These are phyloP conservation scores for Sequoia sempervirens DNA, from an alignment of 75 land plant genomes.

Conservation along the genomic window DNA sequence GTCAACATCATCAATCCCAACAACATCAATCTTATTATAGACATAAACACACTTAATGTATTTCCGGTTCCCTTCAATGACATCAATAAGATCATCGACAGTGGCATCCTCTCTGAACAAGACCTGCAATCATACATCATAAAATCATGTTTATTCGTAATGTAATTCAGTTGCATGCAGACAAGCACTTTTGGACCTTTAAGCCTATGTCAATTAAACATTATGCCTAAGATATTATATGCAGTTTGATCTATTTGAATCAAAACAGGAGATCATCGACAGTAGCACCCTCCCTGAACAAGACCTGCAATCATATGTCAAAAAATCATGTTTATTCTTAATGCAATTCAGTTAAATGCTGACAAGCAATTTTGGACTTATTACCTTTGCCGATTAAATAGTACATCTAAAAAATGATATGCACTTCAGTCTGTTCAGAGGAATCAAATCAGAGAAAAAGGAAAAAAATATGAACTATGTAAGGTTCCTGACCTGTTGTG, in stretches of 20 bases:
- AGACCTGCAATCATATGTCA: conserved; percentile 40
- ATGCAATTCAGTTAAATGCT: not conserved
- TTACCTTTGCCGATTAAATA: not conserved
- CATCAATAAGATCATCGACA: conserved; percentile 98
- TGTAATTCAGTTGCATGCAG: not conserved
- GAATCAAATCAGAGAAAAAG: not conserved
- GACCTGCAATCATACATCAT: conserved; percentile 37
- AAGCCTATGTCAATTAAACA: not conserved
- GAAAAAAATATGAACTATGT: not conserved
- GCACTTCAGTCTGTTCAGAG: not conserved
- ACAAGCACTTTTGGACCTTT: not conserved
- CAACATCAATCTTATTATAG: conserved; percentile 97
- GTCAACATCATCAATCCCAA: conserved; percentile 99
- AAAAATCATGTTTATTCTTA: conserved; percentile 6
- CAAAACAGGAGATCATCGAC: conserved; percentile 69
- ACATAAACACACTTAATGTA: conserved; percentile 97
- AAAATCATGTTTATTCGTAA: conserved; percentile 6
- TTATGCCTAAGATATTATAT: not conserved
- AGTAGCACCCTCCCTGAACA: conserved; percentile 96
- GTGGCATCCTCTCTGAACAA: conserved; percentile 98
- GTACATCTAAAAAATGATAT: not conserved
- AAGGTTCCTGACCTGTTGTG: too few species aligned
- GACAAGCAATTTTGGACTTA: not conserved
- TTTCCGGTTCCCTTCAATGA: conserved; percentile 96
- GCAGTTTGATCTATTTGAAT: not conserved